Evolutionary conservation across 2,329 filamentous ascomycete genomes (phyloP), one percentile per base, ranked within the genome.

Genomic region (Pseudogymnoascus sp.): DNA sequence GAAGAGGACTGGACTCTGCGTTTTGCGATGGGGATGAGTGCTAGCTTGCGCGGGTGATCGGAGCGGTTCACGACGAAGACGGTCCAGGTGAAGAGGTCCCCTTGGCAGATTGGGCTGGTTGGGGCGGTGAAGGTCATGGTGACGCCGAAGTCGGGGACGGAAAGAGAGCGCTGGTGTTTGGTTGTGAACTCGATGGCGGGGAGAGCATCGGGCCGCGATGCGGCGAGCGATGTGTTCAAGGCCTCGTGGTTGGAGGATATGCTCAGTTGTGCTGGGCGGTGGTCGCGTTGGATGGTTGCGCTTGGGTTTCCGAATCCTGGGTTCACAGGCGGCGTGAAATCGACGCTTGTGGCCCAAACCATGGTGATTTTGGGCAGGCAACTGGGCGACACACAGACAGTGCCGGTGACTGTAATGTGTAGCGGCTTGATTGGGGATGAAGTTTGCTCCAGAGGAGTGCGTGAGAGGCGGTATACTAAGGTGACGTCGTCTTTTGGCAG

Each of bases 41-140:
- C 86, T 35, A 94, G 78, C 67, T 89, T 89, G 57, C 88, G 82
- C 2, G 81, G 73, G 26, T 74, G 79, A 38, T 75, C 74, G 52
- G 81, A 83, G 56, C 86, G 82, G 71, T 92, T 94, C 64, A 90
- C 85, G 35, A 92, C 84, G 67, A 90, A 88, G 13, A 92, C 79
- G 33, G 80, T 81, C 85, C 89, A 90, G 38, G 77, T 75, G 70
- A 94, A 91, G 57, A 84, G 76, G 48, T 88, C 79, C 35, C 86
- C 86, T 0, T 84, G 79, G 61, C 76, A 77, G 21, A 89, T 76
- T 59, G 79, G 76, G 13, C 85, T 75, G 60, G 78, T 75, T 33
- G 87, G 86, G 0, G 81, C 84, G 5, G 80, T 82, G 68, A 94
- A 86, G 38, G 86, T 90, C 74, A 92, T 83, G 34, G 85, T 89